Conservation (phyloP, 768 basidiomycete genomes). For the Plicaturopsis crispa region DNA sequence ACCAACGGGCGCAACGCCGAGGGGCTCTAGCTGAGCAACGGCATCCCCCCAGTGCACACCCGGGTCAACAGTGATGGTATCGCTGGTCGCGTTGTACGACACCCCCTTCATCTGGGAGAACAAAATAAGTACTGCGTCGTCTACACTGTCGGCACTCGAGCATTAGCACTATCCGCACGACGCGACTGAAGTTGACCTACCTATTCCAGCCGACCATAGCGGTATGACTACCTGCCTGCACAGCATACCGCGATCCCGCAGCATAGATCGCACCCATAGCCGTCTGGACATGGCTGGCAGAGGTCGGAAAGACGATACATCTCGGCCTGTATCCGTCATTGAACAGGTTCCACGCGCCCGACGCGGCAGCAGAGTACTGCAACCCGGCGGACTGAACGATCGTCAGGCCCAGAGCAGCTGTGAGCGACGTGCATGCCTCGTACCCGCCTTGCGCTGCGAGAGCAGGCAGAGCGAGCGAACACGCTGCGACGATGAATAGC, state of each 20-base stretch:
- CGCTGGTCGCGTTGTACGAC: slow-evolving; percentile 25
- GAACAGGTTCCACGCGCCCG: slow-evolving; percentile 25
- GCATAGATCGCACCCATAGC: slow-evolving; percentile 30
- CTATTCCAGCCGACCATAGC: slow-evolving; percentile 37
- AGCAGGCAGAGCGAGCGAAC: no score
- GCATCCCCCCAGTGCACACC: slow-evolving; percentile 36
- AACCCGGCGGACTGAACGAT: slow-evolving; percentile 12
- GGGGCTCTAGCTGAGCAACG: slow-evolving; percentile 22
- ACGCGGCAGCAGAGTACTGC: slow-evolving; percentile 1
- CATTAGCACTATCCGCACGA: slow-evolving; percentile 21
- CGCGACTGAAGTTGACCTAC: slow-evolving; percentile 16
- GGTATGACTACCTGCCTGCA: slow-evolving; percentile 34
- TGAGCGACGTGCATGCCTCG: slow-evolving; percentile 15
- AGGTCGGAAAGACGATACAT: slow-evolving; percentile 28
- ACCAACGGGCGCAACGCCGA: slow-evolving; percentile 35
- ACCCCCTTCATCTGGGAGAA: slow-evolving; percentile 31
- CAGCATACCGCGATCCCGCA: slow-evolving; percentile 28
- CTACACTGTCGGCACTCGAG: slow-evolving; percentile 21
- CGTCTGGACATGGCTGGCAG: slow-evolving; percentile 23
- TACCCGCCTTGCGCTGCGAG: no score
- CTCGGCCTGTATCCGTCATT: slow-evolving; percentile 24
- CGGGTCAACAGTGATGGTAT: slow-evolving; percentile 33
- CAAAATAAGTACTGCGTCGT: slow-evolving; percentile 15
- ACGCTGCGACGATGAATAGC: no score
- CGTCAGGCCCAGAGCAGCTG: slow-evolving; percentile 14